Evolutionary conservation across 306 rosid species (phyloP), one percentile per base, ranked within the genome.

Genomic region (Ochetophila trinervis): DNA sequence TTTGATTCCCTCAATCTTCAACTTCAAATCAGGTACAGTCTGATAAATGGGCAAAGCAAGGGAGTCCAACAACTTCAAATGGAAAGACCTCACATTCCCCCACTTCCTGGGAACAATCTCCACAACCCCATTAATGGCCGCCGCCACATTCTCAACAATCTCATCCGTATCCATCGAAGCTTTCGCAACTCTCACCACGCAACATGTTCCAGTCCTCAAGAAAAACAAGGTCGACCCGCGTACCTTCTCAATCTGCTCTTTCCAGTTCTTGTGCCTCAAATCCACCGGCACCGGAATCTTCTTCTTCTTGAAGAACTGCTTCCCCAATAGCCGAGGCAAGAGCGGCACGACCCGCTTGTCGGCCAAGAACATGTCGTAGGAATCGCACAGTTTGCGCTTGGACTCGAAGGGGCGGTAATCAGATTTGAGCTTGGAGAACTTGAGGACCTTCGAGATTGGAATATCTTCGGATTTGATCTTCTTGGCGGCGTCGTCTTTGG

Each of bases 251-350:
- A 90, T 70, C 82, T 90, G 92, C 78, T 87, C 95, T 70, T 82
- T 85, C 97, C 95, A 93, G 63, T 87, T 87, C 45, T 57, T 76
- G 76, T 85, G 86, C 70, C 37, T 73, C 85, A 93, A 57, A 57
- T 93, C 83, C 68, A 93, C 47, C 4, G 89, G 87, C 74, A 93
- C 89, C 2, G 96, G 98, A 59, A 89, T 36, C 85, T 84, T 93
- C 81, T 79, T 77, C 81, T 82, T 93, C 88, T 89, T 87, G 56
- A 74, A 89, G 30, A 93, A 93, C 1, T 79, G 69, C 68, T 93
- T 93, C 67, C 96, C 98, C 21, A 93, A 27, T 6, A 77, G 34
- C 54, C 79, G 35, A 8, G 91, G 91, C 15, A 93, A 51, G 21
- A 85, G 53, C 0, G 87, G 89, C 1, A 86, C 69, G 2, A 87